Base-by-base conservation (phyloP, 495 filamentous ascomycete genomes). In the Parathielavia hyrcaniae region DNA sequence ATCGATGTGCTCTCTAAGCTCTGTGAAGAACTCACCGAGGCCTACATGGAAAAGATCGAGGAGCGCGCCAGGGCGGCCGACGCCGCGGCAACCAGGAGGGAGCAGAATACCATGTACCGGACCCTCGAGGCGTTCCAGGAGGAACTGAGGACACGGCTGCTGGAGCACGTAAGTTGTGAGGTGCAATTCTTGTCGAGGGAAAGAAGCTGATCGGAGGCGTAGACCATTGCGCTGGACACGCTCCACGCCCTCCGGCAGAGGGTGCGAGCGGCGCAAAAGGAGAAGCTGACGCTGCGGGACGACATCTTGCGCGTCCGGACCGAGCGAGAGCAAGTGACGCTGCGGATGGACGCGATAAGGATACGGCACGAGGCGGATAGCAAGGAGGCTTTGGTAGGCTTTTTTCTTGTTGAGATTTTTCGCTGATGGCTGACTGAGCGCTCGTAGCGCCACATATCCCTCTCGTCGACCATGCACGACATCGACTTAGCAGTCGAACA, bases 1-100 rank as follows among this genome's bases (percentile, higher is more conserved):
- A 77, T 87, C 17, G 86, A 90, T 50, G 86, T 89, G 0, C 67
- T 89, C 11, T 75, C 79, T 48, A 84, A 88, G 67, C 78, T 89
- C 43, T 88, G 85, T 69, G 79, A 83, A 43, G 86, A 89, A 64
- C 80, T 85, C 1, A 71, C 87, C 30, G 81, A 81, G 38, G 78
- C 69, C 5, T 75, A 71, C 30, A 59, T 81, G 11, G 68, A 78
- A 53, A 79, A 67, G 30, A 59, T 80, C 7, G 69, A 76, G 46
- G 71, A 75, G 47, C 68, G 67, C 14, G 66, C 63, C 0, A 52
- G 60, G 23, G 64, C 69, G 8, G 73, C 71, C 36, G 71, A 78
- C 32, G 73, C 78, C 39, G 32, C 67, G 14, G 69, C 70, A 5
- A 62, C 65, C 26, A 73, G 70, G 57, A 75, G 79, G 5, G 83